Conservation (phyloP, 163 green algal species). For the Scenedesmus sp. region DNA sequence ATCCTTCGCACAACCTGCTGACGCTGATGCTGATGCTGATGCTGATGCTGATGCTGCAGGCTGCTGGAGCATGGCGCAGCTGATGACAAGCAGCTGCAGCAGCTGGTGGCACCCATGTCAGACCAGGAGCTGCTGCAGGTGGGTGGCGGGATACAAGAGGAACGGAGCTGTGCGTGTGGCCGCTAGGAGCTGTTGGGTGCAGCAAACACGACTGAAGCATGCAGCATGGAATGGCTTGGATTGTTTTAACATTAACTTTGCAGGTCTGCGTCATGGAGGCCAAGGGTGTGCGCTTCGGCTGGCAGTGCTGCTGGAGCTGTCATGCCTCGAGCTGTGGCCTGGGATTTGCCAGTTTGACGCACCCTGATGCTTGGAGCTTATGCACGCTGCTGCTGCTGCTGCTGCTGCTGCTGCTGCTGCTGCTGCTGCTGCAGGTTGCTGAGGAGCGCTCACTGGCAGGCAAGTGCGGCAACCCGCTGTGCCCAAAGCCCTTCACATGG, state of each 20-base stretch:
- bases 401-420: slow-evolving; percentile 36
- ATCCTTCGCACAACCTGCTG: no score
- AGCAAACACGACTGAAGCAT: no score
- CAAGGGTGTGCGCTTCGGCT: no score
- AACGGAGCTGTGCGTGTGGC: neutral
- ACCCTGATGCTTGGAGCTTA: neutral
- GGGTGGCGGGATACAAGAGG: no score
- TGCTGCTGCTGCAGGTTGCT: slow-evolving; percentile 60
- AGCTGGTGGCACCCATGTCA: slow-evolving; percentile 57
- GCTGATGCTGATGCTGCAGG: slow-evolving; percentile 45
- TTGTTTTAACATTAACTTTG: no score
- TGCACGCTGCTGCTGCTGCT: neutral
- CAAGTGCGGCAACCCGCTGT: slow-evolving; percentile 78
- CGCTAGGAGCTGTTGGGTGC: neutral
- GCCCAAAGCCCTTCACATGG: slow-evolving; percentile 40
- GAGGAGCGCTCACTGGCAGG: slow-evolving; percentile 76
- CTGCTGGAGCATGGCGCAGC: slow-evolving; percentile 64
- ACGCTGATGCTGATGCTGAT: neutral
- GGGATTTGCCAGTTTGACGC: no score
- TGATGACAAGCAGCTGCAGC: slow-evolving; percentile 35
- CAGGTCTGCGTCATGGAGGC: no score
- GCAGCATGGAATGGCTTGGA: no score
- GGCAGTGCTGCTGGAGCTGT: no score
- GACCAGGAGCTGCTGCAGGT: slow-evolving; percentile 62
- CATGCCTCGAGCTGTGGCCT: no score